These are phyloP conservation scores for Cytospora mali DNA, from an alignment of 2,329 filamentous ascomycete genomes.

Conservation along the genomic window DNA sequence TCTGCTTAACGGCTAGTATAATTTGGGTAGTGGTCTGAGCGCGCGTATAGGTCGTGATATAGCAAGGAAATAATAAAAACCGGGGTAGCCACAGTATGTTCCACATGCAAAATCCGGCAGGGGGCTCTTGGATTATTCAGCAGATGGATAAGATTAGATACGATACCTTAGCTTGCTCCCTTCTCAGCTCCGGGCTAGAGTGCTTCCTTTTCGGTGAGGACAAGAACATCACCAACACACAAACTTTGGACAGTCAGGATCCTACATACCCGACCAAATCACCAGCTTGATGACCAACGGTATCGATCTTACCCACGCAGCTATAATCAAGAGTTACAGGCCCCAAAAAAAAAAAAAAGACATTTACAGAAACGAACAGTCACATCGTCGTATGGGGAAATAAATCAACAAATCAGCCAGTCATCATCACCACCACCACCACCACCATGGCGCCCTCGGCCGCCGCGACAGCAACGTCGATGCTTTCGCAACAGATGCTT, in stretches of 20 bases:
- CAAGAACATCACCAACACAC: no score
- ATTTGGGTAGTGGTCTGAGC: background rate
- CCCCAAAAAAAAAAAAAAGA: no score
- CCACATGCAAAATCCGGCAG: background rate
- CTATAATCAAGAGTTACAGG: background rate
- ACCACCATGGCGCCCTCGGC: conserved; percentile 32
- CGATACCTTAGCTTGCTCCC: background rate
- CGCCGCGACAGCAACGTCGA: conserved; percentile 33
- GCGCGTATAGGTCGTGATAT: background rate
- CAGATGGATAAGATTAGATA: background rate
- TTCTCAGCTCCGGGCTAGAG: no score
- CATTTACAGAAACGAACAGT: no score
- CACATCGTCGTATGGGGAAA: no score
- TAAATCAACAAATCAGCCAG: background rate
- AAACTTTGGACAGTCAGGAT: no score
- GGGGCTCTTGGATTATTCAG: conserved; percentile 1
- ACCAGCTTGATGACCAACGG: background rate
- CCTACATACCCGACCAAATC: no score
- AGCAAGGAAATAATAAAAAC: no score
- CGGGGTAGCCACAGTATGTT: conserved; percentile 17
- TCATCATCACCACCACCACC: no score
- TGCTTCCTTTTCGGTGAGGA: background rate
- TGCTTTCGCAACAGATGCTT: conserved; percentile 54
- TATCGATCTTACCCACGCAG: background rate
- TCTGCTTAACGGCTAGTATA: background rate